Conservation (phyloP, 2,329 filamentous ascomycete species). For the Pseudocercospora fijiensis region DNA sequence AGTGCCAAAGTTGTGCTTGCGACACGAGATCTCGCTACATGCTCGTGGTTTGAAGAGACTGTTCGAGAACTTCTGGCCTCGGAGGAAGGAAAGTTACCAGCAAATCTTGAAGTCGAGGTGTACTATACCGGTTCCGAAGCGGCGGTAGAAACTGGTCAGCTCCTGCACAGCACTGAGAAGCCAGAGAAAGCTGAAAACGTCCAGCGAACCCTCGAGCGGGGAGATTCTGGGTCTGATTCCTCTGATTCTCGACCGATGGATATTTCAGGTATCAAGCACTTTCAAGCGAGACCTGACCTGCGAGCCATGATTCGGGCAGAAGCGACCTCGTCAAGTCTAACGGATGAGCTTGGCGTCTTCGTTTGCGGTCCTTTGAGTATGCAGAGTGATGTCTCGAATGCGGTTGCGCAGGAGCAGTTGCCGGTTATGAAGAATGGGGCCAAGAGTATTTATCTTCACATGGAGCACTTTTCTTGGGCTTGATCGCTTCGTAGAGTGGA, state of each 20-base stretch:
- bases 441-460: slow-evolving; percentile 47
- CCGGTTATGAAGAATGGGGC: slow-evolving; percentile 37
- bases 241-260: not conserved
- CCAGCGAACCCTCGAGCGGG: not conserved
- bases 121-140: slow-evolving; percentile 25
- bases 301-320: slow-evolving; percentile 31
- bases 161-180: slow-evolving; percentile 20
- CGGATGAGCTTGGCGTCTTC: slow-evolving; percentile 38
- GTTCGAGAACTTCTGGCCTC: slow-evolving; percentile 34
- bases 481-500: not conserved
- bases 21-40: slow-evolving; percentile 38
- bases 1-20: slow-evolving; percentile 32
- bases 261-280: slow-evolving; percentile 13
- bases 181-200: slow-evolving; percentile 15
- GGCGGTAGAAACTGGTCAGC: slow-evolving; percentile 14
- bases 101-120: slow-evolving; percentile 19
- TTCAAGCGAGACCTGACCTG: slow-evolving; percentile 39
- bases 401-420: slow-evolving; percentile 47
- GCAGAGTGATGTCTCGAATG: slow-evolving; percentile 51
- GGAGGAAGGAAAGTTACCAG: slow-evolving; percentile 14
- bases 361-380: slow-evolving; percentile 49
- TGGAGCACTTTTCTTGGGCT: slow-evolving; percentile 51
- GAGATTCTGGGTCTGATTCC: slow-evolving; percentile 5
- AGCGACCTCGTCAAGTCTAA: slow-evolving; percentile 9
- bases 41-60: slow-evolving; percentile 39